Base-by-base conservation (phyloP, 2,329 filamentous ascomycete species). In the Penicillium sp. region DNA sequence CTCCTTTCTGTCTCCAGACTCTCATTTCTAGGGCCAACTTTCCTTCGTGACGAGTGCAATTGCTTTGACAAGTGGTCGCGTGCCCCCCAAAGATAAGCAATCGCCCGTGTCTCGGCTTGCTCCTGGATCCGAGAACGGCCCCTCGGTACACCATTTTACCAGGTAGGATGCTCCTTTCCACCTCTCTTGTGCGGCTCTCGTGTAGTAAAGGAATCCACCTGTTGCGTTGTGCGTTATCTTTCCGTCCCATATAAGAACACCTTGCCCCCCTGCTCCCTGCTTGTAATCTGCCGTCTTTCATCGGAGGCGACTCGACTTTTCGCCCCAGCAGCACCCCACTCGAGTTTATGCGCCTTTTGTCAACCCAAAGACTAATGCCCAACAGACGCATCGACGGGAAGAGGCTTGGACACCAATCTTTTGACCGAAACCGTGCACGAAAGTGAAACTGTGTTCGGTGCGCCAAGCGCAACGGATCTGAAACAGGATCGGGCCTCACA, bases 401-500 rank as follows among this genome's bases (percentile, higher is more conserved):
- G 63, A 39, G 65, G 63, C 32, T 55, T 70, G 52, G 59, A 61
- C 47, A 55, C 66, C 46, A 40, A 55, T 43, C 62, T 67, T 22
- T 52, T 63, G 45, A 65, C 60, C 39, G 68, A 64, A 50, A 31
- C 54, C 45, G 58, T 64, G 41, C 57, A 55, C 31, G 48, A 60
- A 50, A 59, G 56, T 56, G 61, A 55, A 27, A 46, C 55, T 29
- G 44, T 53, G 42, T 36, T 62, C 38, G 54, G 53, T 31, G 53
- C 61, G 31, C 53, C 53, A 13, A 66, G 70, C 50, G 57, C 54
- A 49, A 53, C 56, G 38, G n/a, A 53, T 29, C 45, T 64, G 46
- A 71, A 67, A 53, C 66, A 72, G 38, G 67, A 65, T 50, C 62
- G 62, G 44, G 61, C 65, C 27, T 60, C 65, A 24, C 50, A 68